Conservation (phyloP, 805 yeast genomes). For the Schizosaccharomyces japonicus region DNA sequence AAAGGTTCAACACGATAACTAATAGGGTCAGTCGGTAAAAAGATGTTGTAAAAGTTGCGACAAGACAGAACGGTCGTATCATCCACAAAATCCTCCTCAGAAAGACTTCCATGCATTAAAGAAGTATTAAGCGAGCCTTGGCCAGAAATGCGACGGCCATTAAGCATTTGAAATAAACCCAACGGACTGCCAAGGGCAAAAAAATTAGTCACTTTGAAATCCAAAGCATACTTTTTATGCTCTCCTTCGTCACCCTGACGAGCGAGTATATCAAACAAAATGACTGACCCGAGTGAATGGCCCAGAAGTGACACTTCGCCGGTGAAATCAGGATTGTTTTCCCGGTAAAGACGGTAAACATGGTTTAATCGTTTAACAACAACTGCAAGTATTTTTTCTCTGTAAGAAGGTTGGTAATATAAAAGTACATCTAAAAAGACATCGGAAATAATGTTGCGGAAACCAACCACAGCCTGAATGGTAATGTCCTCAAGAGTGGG, state of each 20-base stretch:
- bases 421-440: constrained; percentile 64
- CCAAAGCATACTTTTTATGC: constrained; percentile 17
- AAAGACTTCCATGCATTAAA: not conserved
- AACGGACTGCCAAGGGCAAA: constrained; percentile 79
- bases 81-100: constrained; percentile 8
- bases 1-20: constrained; percentile 79
- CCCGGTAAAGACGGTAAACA: constrained; percentile 32
- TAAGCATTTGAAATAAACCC: constrained; percentile 61
- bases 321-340: constrained; percentile 45
- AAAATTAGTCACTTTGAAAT: constrained; percentile 48
- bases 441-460: constrained; percentile 60
- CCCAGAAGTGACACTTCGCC: constrained; percentile 70
- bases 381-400: constrained; percentile 32
- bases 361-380: constrained; percentile 43
- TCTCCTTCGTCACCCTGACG: not conserved
- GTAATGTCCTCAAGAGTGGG: constrained; percentile 48
- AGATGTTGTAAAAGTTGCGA: constrained; percentile 47
- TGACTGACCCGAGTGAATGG: constrained; percentile 79
- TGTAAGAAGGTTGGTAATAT: constrained; percentile 44
- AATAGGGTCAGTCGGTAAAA: constrained; percentile 80
- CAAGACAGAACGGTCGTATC: constrained; percentile 25
- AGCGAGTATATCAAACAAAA: constrained; percentile 44
- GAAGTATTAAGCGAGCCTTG: constrained; percentile 6
- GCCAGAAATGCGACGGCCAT: constrained; percentile 30
- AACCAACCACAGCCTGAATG: constrained; percentile 45